phyloP scores from a whole-genome alignment of 1,139 yeast genomes.

The Spencermartinsiella ligniputridi region DNA sequence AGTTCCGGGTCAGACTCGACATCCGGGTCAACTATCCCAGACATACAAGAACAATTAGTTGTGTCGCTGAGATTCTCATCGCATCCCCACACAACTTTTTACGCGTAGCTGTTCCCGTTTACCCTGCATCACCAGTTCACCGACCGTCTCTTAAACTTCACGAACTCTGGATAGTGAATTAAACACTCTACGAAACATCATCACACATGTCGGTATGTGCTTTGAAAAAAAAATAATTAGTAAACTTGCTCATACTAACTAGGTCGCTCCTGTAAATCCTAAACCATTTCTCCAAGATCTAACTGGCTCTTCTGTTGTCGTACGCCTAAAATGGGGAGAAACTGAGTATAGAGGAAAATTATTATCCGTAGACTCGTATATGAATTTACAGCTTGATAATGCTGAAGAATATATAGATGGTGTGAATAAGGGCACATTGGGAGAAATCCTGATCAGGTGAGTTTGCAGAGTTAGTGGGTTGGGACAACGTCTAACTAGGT shows the following conservation, averaged over 20 bases:
- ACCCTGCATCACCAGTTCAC: not conserved
- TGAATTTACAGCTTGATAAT: constrained; percentile 76
- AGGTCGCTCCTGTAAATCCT: constrained; percentile 81
- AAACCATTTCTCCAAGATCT: constrained; percentile 82
- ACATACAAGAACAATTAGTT: not conserved
- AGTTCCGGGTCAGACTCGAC: not conserved
- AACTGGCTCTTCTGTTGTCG: constrained; percentile 64
- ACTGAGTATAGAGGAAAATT: constrained; percentile 87
- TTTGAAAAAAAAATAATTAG: too few relatives aligned
- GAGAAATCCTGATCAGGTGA: constrained; percentile 78
- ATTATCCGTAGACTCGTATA: constrained; percentile 82
- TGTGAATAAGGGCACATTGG: constrained; percentile 55
- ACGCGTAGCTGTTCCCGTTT: too few relatives aligned
- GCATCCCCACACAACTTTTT: too few relatives aligned
- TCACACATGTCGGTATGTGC: too few relatives aligned
- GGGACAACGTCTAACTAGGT: constrained; percentile 24
- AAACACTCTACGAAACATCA: too few relatives aligned
- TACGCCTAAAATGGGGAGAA: constrained; percentile 87
- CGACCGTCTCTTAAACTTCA: too few relatives aligned
- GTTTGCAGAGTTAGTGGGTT: constrained; percentile 8
- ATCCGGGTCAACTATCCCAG: not conserved
- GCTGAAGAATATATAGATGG: constrained; percentile 61
- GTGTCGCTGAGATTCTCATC: too few relatives aligned
- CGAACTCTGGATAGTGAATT: too few relatives aligned
- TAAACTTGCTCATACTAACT: not conserved